A percentile compares a stretch with the other conserved stretches of the same genome.
Conservation (phyloP, 768 basidiomycete species). For the Suillus clintonianus region DNA sequence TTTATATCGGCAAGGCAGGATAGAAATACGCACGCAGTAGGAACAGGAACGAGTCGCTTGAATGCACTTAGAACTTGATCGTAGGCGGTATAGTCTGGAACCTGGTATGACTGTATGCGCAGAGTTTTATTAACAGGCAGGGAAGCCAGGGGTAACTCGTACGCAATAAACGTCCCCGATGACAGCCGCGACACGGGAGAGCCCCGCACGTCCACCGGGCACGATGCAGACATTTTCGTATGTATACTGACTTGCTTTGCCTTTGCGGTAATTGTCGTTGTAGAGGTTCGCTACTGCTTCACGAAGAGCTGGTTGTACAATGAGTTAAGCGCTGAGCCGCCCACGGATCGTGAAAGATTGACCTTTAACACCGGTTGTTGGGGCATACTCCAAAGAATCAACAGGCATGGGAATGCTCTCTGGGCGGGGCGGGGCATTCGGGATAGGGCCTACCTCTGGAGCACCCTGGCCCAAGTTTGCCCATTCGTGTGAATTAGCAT, state of each 20-base stretch:
- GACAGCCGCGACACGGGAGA: conserved; percentile 90
- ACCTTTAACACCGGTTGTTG: conserved; percentile 91
- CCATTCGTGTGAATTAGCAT: conserved; percentile 79
- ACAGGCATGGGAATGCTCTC: conserved; percentile 62
- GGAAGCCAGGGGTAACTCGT: conserved; percentile 13
- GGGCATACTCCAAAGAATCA: conserved; percentile 87
- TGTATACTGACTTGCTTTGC: conserved; percentile 82
- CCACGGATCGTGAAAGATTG: neutral
- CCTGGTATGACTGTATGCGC: conserved; percentile 69
- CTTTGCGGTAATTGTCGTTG: conserved; percentile 83
- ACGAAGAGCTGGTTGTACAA: conserved; percentile 58
- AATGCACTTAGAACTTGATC: conserved; percentile 85
- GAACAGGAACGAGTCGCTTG: conserved; percentile 87
- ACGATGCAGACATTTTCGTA: conserved; percentile 94
- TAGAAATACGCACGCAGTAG: conserved; percentile 66
- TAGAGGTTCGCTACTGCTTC: conserved; percentile 90
- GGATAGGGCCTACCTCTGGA: conserved; percentile 85
- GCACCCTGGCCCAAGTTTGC: conserved; percentile 91
- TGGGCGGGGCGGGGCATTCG: conserved; percentile 69
- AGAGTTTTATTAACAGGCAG: conserved; percentile 5
- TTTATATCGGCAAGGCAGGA: neutral
- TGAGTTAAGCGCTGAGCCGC: conserved; percentile 6
- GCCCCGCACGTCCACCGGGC: conserved; percentile 88
- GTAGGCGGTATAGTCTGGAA: conserved; percentile 91
- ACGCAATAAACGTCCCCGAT: conserved; percentile 88